Base-by-base conservation (phyloP, 345 rosid species). In the Boechera divaricarpa region DNA sequence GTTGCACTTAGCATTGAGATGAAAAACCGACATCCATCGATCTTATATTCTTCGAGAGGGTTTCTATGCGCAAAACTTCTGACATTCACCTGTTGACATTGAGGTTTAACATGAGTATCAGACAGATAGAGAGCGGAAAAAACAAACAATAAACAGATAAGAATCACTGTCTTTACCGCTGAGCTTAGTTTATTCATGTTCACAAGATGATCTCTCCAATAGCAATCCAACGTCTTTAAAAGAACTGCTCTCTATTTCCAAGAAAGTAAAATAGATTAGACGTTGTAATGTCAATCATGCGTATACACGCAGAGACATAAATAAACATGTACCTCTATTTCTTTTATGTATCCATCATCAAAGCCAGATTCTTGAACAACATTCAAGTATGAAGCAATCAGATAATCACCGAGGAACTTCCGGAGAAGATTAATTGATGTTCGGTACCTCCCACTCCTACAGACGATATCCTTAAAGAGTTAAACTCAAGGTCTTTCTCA, bases 31-130 rank as follows among this genome's bases (percentile, higher is more conserved):
- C 93, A 91, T 21, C 98, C 98, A 51, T 94, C 98, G 42, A 94
- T 94, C 83, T 94, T 94, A 82, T 94, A 94, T 77, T 94, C 98
- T 86, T 94, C 98, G 4, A 91, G 98, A 80, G 98, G 98, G 83
- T 94, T 91, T 71, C 98, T 86, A 81, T 91, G 97, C 49, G 96
- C 98, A 72, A 94, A 94, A 82, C 98, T 90, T 86, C 98, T 80
- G 4, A 91, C 96, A 61, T 91, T 90, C 53, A 94, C 97, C 98
- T 94, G 81, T 78, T 69, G 28, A 82, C 48, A 69, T 26, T 41
- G 33, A 38, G 31, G 47, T 66, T 59, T 63, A 10, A 26, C 55
- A 69, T 77, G 55, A 82, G 74, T 54, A 73, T 62, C 38, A 63
- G 59, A 74, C 63, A 21, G 33, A 12, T 35, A 21, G 49, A 80